phyloP scores from a whole-genome alignment of 2,329 filamentous ascomycete species.

The Graphium sp. region DNA sequence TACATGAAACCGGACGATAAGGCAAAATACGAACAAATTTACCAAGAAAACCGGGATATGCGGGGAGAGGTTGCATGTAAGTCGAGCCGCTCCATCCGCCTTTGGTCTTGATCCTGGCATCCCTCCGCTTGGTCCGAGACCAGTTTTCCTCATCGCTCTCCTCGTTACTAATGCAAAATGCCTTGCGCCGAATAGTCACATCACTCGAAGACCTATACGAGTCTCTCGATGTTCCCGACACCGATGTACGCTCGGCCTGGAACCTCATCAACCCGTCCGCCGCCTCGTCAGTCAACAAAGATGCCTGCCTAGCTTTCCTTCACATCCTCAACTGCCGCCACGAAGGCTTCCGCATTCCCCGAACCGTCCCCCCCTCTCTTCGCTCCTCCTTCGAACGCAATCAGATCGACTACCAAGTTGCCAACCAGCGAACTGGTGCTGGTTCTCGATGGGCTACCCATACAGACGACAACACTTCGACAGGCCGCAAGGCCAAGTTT shows the following conservation, averaged over 20 bases:
- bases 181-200: slow-evolving; percentile 37
- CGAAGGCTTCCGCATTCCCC: slow-evolving; percentile 86
- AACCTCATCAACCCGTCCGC: slow-evolving; percentile 93
- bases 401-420: slow-evolving; percentile 89
- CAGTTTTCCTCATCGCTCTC: background rate
- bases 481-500: slow-evolving; percentile 90
- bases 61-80: slow-evolving; percentile 69
- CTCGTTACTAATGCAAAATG: background rate
- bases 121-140: background rate
- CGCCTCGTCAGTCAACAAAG: slow-evolving; percentile 71
- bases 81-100: slow-evolving; percentile 12
- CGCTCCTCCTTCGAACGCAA: slow-evolving; percentile 86
- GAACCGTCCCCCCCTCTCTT: slow-evolving; percentile 79
- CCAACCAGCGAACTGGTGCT: slow-evolving; percentile 47
- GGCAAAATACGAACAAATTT: slow-evolving; percentile 92
- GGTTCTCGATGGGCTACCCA: slow-evolving; percentile 66
- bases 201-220: slow-evolving; percentile 74
- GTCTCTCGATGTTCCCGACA: slow-evolving; percentile 55
- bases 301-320: slow-evolving; percentile 83
- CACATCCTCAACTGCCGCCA: slow-evolving; percentile 94
- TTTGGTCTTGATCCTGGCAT: background rate
- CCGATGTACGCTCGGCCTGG: slow-evolving; percentile 82
- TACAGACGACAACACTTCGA: slow-evolving; percentile 63
- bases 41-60: slow-evolving; percentile 76
- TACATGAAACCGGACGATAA: slow-evolving; percentile 93